Conservation (phyloP, 2,329 filamentous ascomycete species). For the Clonostachys byssicola region DNA sequence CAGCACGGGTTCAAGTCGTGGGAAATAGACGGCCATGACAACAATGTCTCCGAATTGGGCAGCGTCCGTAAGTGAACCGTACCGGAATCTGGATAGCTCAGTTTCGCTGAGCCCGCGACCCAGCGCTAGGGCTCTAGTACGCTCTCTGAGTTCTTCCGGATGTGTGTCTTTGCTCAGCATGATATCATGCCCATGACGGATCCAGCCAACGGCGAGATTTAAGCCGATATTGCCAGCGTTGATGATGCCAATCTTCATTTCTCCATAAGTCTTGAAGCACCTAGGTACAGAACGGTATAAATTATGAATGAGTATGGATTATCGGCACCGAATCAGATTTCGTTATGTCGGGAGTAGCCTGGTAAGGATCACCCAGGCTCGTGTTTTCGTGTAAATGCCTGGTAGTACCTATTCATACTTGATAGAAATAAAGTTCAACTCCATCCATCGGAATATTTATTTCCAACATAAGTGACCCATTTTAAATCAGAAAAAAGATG, state of each 20-base stretch:
- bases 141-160: neutral
- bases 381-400: too few relatives aligned
- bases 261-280: too few relatives aligned
- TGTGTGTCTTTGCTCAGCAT: neutral
- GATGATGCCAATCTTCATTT: neutral
- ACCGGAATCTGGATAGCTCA: neutral
- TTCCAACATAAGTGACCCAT: too few relatives aligned
- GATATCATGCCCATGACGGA: neutral
- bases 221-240: neutral
- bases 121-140: neutral
- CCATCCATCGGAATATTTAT: too few relatives aligned
- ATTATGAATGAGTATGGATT: too few relatives aligned
- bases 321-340: too few relatives aligned
- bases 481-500: too few relatives aligned
- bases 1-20: neutral
- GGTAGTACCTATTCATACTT: too few relatives aligned
- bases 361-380: too few relatives aligned
- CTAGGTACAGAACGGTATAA: too few relatives aligned
- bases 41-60: neutral
- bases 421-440: too few relatives aligned
- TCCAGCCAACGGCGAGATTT: neutral
- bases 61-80: neutral
- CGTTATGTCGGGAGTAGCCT: too few relatives aligned
- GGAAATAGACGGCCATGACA: neutral
- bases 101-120: neutral